Conservation (phyloP, 306 rosid genomes). For the Lathyrus tuberosus region DNA sequence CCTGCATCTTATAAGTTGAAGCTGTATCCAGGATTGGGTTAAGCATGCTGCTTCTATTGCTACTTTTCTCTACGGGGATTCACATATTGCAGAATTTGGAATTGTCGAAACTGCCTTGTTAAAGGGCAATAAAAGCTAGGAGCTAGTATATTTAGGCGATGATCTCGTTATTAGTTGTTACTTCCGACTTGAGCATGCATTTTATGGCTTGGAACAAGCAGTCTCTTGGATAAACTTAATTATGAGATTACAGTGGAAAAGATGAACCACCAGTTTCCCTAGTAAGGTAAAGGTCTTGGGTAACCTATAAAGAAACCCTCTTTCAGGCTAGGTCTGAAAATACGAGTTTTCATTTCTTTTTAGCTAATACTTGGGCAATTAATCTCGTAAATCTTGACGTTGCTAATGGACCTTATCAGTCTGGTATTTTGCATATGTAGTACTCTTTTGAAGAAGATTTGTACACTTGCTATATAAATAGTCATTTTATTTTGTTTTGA, state of each 20-base stretch:
- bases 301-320: not conserved
- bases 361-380: conserved; percentile 16
- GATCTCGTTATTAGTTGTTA: conserved; percentile 21
- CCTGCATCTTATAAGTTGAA: conserved; percentile 38
- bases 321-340: conserved; percentile 31
- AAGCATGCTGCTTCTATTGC: too few relatives aligned
- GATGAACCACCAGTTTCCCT: conserved; percentile 33
- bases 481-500: conserved; percentile 31
- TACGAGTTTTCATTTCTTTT: conserved; percentile 14
- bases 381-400: conserved; percentile 19
- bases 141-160: conserved; percentile 23
- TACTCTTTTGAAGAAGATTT: conserved; percentile 28
- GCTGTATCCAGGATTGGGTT: conserved; percentile 20
- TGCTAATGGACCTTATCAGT: conserved; percentile 3
- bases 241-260: not conserved
- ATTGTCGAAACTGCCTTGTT: conserved; percentile 14
- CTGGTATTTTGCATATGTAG: not conserved
- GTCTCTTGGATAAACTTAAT: conserved; percentile 35
- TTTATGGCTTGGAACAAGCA: conserved; percentile 20
- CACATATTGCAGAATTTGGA: conserved; percentile 20
- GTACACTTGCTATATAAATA: conserved; percentile 9
- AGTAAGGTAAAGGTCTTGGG: conserved; percentile 5
- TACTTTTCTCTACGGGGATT: conserved; percentile 11
- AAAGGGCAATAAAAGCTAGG: conserved; percentile 26
- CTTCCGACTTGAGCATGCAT: conserved; percentile 26